Evolutionary conservation across 2,329 filamentous ascomycete genomes (phyloP).

Genomic region (Monosporascus sp.): DNA sequence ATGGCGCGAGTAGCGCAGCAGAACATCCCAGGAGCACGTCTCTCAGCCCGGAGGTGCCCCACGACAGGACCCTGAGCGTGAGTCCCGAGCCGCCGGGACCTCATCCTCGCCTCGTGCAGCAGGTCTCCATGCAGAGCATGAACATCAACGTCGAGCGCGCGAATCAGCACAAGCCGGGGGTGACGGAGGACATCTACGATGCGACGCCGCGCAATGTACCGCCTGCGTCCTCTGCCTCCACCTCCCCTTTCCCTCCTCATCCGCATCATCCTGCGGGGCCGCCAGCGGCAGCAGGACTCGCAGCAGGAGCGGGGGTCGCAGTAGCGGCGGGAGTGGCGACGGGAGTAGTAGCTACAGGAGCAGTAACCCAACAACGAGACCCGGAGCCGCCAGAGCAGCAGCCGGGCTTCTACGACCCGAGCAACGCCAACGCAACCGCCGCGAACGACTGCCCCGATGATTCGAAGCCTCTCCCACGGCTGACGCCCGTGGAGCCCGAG

Average conservation of each 20-base stretch:
- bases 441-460: slow-evolving; percentile 2
- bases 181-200: slow-evolving; percentile 24
- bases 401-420: neutral
- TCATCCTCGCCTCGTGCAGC: slow-evolving; percentile 11
- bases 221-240: neutral
- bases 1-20: neutral
- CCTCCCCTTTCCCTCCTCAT: neutral
- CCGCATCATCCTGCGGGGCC: neutral
- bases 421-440: neutral
- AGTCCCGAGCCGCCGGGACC: slow-evolving; percentile 18
- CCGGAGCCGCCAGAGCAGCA: neutral
- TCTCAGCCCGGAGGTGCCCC: slow-evolving; percentile 13
- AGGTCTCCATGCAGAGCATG: slow-evolving; percentile 19
- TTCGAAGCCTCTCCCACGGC: slow-evolving; percentile 4
- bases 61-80: slow-evolving; percentile 16
- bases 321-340: neutral
- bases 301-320: neutral
- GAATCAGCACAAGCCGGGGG: slow-evolving; percentile 11
- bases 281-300: neutral
- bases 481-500: slow-evolving; percentile 21
- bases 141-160: slow-evolving; percentile 22
- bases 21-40: slow-evolving; percentile 8
- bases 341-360: neutral
- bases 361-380: neutral
- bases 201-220: slow-evolving; percentile 19